Percentiles rank a stretch among this genome's conserved stretches.
Evolutionary conservation across 2,329 filamentous ascomycete genomes (phyloP).

Genomic region (Pyrenophora tritici-repentis): DNA sequence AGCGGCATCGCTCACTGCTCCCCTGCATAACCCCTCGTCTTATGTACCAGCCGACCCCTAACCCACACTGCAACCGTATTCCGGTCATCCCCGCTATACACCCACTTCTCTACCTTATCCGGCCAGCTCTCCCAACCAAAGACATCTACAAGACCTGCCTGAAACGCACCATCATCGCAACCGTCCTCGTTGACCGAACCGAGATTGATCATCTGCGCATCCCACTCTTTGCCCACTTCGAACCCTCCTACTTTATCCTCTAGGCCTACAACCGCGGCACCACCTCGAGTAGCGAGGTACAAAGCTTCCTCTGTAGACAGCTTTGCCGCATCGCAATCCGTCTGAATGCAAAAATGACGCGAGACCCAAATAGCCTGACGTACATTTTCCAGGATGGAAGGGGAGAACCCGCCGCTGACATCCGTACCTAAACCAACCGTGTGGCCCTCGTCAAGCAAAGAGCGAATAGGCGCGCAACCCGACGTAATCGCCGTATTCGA

Average conservation of each 20-base stretch:
- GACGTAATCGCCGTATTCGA: conserved; percentile 83
- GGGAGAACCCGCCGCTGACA: conserved; percentile 83
- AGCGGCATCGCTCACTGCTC: background rate
- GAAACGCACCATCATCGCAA: conserved; percentile 47
- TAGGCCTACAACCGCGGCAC: conserved; percentile 79
- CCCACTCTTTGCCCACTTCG: conserved; percentile 84
- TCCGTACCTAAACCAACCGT: conserved; percentile 88
- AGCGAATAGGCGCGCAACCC: conserved; percentile 76
- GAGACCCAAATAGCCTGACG: conserved; percentile 80
- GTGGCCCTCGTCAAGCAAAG: conserved; percentile 74
- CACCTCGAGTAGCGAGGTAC: conserved; percentile 85
- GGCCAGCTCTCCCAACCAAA: conserved; percentile 93
- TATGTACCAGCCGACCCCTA: conserved; percentile 77
- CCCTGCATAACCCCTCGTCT: conserved; percentile 20
- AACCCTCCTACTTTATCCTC: conserved; percentile 76
- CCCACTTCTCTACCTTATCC: conserved; percentile 88
- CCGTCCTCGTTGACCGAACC: conserved; percentile 47
- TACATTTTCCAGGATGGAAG: conserved; percentile 81
- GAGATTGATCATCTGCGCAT: conserved; percentile 81
- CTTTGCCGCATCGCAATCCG: conserved; percentile 56
- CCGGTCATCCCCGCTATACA: conserved; percentile 90
- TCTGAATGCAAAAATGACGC: conserved; percentile 68
- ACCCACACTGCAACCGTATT: conserved; percentile 93
- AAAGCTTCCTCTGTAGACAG: conserved; percentile 84
- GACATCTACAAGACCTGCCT: conserved; percentile 74